These are phyloP conservation scores for Magnusiomyces ingens DNA, from an alignment of 1,139 yeast genomes.

Conservation along the genomic window DNA sequence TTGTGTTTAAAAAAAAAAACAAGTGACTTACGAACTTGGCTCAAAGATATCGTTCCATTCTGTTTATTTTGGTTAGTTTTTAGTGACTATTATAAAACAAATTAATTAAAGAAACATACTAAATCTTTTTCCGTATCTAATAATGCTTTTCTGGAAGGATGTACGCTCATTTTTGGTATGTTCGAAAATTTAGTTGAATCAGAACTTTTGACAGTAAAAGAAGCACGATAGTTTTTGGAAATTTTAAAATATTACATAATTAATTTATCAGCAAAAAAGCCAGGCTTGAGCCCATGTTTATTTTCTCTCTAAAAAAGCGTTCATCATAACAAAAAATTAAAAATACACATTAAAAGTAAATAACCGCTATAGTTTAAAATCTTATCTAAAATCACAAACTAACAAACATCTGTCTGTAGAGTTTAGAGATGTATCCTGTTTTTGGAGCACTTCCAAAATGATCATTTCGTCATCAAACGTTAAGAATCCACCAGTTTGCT, in stretches of 20 bases:
- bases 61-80: no score
- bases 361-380: not conserved
- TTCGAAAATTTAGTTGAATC: no score
- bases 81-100: no score
- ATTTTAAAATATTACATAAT: no score
- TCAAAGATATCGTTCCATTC: constrained; percentile 3
- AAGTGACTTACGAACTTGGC: constrained; percentile 15
- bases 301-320: no score
- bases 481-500: constrained; percentile 13
- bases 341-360: not conserved
- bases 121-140: not conserved
- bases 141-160: not conserved
- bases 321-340: not conserved
- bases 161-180: not conserved
- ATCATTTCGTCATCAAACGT: constrained; percentile 17
- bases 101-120: no score
- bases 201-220: not conserved
- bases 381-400: constrained; percentile 16
- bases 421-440: not conserved
- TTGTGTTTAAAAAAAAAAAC: not conserved
- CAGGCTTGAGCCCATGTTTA: no score
- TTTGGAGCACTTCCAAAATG: constrained; percentile 12
- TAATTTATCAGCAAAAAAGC: no score
- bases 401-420: constrained; percentile 6
- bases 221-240: not conserved